Conservation (phyloP, 495 filamentous ascomycete species). For the Penicillium antarcticum region DNA sequence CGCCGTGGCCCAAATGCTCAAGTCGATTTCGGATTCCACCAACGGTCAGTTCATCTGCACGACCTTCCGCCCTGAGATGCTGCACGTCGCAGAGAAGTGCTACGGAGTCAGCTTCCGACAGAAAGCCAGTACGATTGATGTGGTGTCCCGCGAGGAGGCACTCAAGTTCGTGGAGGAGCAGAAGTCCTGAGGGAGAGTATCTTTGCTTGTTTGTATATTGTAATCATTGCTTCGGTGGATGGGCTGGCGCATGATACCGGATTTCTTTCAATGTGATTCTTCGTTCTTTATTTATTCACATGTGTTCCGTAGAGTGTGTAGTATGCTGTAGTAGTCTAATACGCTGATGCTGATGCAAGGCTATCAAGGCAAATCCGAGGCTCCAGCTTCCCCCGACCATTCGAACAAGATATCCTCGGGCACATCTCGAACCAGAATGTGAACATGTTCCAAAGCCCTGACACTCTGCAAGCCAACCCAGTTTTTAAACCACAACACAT, state of each 20-base stretch:
- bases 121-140: constrained; percentile 89
- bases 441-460: constrained; percentile 72
- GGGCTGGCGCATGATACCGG: constrained; percentile 26
- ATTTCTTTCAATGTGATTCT: background rate
- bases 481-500: constrained; percentile 92
- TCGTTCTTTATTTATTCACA: background rate
- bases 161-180: constrained; percentile 90
- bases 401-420: constrained; percentile 54
- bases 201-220: constrained; percentile 14
- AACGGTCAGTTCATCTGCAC: constrained; percentile 80
- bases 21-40: constrained; percentile 63
- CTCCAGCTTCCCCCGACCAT: constrained; percentile 51
- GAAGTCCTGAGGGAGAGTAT: constrained; percentile 35
- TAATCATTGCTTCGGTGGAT: constrained; percentile 14
- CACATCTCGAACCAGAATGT: constrained; percentile 64
- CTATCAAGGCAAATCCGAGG: background rate
- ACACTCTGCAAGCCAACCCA: constrained; percentile 89
- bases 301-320: too few species aligned
- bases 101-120: constrained; percentile 94
- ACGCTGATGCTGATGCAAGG: background rate
- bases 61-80: constrained; percentile 96
- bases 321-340: background rate
- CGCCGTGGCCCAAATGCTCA: constrained; percentile 83
- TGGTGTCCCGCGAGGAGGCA: constrained; percentile 81
- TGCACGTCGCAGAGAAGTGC: constrained; percentile 93